A percentile compares a stretch with the other conserved stretches of the same genome.
These are phyloP conservation scores for Calocybe indica DNA, from an alignment of 768 basidiomycete species.

Conservation along the genomic window DNA sequence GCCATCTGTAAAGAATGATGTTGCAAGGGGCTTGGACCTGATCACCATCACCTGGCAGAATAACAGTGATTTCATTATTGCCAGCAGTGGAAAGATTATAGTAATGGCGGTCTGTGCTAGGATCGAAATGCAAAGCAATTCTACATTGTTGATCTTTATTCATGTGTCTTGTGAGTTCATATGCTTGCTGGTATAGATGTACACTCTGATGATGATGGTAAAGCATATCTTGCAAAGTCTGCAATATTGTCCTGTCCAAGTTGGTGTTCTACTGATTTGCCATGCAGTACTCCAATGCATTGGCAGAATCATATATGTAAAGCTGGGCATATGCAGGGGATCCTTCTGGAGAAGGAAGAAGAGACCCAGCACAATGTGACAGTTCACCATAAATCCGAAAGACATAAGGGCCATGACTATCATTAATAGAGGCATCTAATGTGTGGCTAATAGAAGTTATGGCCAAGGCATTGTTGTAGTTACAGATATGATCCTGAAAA, in stretches of 20 bases:
- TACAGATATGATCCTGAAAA: slow-evolving; percentile 31
- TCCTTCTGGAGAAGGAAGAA: slow-evolving; percentile 16
- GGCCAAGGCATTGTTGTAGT: slow-evolving; percentile 35
- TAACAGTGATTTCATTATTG: slow-evolving; percentile 32
- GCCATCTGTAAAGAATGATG: slow-evolving; percentile 18
- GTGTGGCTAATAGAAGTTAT: slow-evolving; percentile 30
- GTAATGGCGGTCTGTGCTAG: neutral
- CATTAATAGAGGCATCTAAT: slow-evolving; percentile 20
- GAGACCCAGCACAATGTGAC: slow-evolving; percentile 25
- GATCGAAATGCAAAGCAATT: slow-evolving; percentile 3
- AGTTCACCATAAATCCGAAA: slow-evolving; percentile 31
- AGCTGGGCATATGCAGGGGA: slow-evolving; percentile 28
- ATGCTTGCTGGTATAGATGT: slow-evolving; percentile 16
- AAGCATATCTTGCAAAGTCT: slow-evolving; percentile 14
- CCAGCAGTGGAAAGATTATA: slow-evolving; percentile 38
- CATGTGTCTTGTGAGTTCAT: slow-evolving; percentile 13
- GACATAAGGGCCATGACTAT: slow-evolving; percentile 23
- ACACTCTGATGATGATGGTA: slow-evolving; percentile 9
- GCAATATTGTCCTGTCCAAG: slow-evolving; percentile 9
- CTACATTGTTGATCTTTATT: slow-evolving; percentile 5
- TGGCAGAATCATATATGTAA: slow-evolving; percentile 30
- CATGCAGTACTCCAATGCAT: slow-evolving; percentile 15
- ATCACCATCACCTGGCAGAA: slow-evolving; percentile 28
- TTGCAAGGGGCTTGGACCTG: slow-evolving; percentile 12
- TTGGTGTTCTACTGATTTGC: slow-evolving; percentile 4